phyloP scores from a whole-genome alignment of 805 yeast species.

The Candida schatavii region DNA sequence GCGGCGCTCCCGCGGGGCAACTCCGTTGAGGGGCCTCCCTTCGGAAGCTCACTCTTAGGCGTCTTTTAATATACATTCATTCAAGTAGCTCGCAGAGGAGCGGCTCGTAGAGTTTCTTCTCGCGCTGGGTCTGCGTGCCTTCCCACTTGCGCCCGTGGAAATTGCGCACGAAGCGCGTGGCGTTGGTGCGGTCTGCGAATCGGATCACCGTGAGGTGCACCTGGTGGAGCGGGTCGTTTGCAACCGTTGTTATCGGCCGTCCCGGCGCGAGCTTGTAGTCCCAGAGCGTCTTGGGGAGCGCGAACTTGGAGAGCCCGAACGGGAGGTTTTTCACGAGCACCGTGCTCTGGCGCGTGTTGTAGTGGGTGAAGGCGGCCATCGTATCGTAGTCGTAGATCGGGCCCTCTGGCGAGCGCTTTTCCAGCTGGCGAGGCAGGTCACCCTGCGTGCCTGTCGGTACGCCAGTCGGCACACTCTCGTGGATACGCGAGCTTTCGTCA shows the following conservation, averaged over 20 bases:
- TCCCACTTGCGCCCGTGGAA: constrained; percentile 51
- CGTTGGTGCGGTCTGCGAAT: constrained; percentile 45
- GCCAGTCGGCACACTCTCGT: too few relatives aligned
- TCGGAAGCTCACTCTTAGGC: not conserved
- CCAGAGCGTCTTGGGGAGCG: constrained; percentile 45
- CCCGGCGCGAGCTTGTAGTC: constrained; percentile 42
- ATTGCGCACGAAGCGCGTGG: constrained; percentile 49
- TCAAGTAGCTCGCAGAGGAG: constrained; percentile 35
- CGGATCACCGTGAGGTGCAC: constrained; percentile 31
- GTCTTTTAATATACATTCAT: too few relatives aligned
- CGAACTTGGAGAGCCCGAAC: constrained; percentile 32
- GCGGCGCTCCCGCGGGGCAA: not conserved
- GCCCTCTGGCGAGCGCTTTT: not conserved
- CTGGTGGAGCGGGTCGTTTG: constrained; percentile 26
- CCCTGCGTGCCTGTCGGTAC: too few relatives aligned
- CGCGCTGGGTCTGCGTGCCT: constrained; percentile 19
- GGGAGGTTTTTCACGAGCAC: constrained; percentile 50
- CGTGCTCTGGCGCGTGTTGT: constrained; percentile 18
- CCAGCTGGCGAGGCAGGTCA: not conserved
- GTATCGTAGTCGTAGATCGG: not conserved
- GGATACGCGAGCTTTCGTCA: too few relatives aligned
- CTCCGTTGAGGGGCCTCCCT: not conserved
- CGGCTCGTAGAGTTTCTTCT: constrained; percentile 33
- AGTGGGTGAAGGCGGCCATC: not conserved
- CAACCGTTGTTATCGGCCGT: constrained; percentile 20